A percentile compares a stretch with the other conserved stretches of the same genome.
phyloP scores from a whole-genome alignment of 2,329 filamentous ascomycete species.

The Fusarium subtropicale region DNA sequence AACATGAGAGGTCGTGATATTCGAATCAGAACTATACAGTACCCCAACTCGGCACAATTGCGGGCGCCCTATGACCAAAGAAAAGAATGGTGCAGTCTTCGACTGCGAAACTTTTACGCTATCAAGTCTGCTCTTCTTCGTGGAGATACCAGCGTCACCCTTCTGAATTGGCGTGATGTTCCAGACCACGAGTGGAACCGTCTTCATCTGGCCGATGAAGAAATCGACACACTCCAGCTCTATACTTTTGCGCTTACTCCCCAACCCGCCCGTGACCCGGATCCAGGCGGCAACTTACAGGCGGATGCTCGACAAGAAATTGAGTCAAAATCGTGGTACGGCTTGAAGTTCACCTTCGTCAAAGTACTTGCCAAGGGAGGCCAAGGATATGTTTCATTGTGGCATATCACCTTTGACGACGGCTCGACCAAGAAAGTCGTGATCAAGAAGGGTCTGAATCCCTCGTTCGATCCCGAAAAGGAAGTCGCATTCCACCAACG shows the following conservation, averaged over 20 bases:
- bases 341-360: conserved; percentile 43
- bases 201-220: not conserved
- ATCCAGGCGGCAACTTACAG: not conserved
- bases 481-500: conserved; percentile 45
- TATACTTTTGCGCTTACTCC: not conserved
- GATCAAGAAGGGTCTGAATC: conserved; percentile 40
- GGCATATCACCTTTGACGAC: conserved; percentile 43
- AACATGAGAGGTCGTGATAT: conserved; percentile 23
- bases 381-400: conserved; percentile 44
- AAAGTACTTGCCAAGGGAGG: conserved; percentile 47
- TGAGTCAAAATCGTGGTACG: conserved; percentile 17
- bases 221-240: not conserved
- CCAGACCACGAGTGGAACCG: not conserved
- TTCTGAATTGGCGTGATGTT: conserved; percentile 10
- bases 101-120: conserved; percentile 19
- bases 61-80: not conserved
- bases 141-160: conserved; percentile 29
- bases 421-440: conserved; percentile 38
- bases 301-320: not conserved
- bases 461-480: conserved; percentile 5
- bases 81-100: not conserved
- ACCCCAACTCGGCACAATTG: not conserved
- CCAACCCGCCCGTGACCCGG: not conserved
- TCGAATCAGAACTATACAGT: not conserved
- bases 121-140: conserved; percentile 39